Conservation (phyloP, 208 protist genomes). For the Strigomonas oncopelti region DNA sequence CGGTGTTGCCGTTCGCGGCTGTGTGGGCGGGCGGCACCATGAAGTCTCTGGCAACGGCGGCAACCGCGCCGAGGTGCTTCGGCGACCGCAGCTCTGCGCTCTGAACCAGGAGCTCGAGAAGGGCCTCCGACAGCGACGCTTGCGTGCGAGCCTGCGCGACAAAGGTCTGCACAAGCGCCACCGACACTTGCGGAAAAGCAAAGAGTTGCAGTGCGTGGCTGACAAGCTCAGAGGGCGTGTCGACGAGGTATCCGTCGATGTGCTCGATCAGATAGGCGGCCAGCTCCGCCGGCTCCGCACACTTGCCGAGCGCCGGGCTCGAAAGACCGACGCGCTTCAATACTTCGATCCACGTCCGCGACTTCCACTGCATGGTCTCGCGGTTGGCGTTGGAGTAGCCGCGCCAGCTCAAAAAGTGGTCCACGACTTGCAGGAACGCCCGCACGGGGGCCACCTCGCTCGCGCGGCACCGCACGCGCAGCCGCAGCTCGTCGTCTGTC, state of each 20-base stretch:
- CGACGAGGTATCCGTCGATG: constrained; percentile 18
- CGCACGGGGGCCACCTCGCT: constrained; percentile 48
- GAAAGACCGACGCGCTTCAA: constrained; percentile 52
- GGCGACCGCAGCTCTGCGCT: not conserved
- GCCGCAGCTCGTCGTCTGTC: constrained; percentile 24
- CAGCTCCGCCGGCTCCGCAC: constrained; percentile 24
- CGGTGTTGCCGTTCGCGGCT: not conserved
- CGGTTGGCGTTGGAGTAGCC: constrained; percentile 15
- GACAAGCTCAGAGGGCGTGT: not conserved
- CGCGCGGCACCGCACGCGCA: constrained; percentile 51
- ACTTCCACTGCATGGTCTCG: constrained; percentile 33
- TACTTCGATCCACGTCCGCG: constrained; percentile 51
- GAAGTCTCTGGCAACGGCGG: not conserved
- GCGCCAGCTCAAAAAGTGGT: constrained; percentile 29
- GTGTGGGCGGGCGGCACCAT: not conserved
- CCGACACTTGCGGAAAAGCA: not conserved
- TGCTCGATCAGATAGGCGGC: constrained; percentile 37
- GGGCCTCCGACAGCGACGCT: not conserved
- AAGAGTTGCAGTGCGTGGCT: not conserved
- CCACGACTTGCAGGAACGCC: constrained; percentile 47
- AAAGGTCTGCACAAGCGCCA: not conserved
- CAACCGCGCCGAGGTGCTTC: not conserved
- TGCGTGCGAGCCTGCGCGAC: not conserved
- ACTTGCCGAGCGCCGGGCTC: constrained; percentile 33
- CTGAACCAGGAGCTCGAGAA: not conserved